Base-by-base conservation (phyloP, 805 yeast species). In the Hanseniaspora taiwanica region DNA sequence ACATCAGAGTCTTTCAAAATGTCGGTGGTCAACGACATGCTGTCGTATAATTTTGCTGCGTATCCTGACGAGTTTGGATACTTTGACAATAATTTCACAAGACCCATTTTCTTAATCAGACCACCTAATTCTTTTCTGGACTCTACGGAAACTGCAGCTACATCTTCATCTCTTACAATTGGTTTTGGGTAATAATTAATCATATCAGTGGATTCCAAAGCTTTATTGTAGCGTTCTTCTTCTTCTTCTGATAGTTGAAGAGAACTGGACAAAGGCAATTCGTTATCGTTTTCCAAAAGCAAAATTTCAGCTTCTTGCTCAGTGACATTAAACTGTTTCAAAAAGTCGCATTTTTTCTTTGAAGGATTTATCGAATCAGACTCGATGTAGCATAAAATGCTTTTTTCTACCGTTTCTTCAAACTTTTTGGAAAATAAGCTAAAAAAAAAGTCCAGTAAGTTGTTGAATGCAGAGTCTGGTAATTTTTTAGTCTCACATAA, bases 381-480 rank as follows among this genome's bases (percentile, higher is more conserved):
- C 1, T 48, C 40, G n/a, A 59, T 42, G 16, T 52, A 53, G 24
- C 49, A 48, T 3, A 51, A 41, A 5, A 43, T 64, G 57, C 36
- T 59, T 6, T 51, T 59, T 7, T 58, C 57, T 4, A 55, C 50
- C 17, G 51, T 57, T 2, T 57, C 55, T 18, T 65, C 68, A 5
- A 64, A 59, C n/a, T 55, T 53, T 1, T 57, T 51, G 8, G 56
- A 55, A 46, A 61, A 71, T 1, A 68, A 58, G 37, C 65, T 61
- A 37, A 64, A 65, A 23, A 71, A 53, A 33, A 76, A 59, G 2
- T 61, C 54, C 14, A 74, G 55, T 1, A 74, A 39, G 42, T 68
- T 70, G 21, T 69, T 71, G 36, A 72, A 59, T 3, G 75, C 59
- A 1, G 57, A 50, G 21, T 56, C 55, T 5, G 69, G 68, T 2